Base-by-base conservation (phyloP, 352 stramenopile species). In the Phytopythium cucurbitacearum region DNA sequence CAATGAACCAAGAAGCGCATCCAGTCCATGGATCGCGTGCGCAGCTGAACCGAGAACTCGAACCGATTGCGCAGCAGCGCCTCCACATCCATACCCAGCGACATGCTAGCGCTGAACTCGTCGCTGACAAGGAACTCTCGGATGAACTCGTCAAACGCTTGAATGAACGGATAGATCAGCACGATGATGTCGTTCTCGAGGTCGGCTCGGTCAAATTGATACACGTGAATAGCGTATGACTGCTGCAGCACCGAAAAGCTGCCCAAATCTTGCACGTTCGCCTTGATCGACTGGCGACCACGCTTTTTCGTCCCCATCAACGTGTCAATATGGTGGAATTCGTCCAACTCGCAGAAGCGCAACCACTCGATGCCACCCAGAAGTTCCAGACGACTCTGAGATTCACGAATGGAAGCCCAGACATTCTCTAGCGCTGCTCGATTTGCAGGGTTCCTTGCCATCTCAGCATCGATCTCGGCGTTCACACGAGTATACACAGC, bases 1-100 rank as follows among this genome's bases (percentile, higher is more conserved):
- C 83, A 93, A 43, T 91, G 81, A 38, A 93, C 88, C 4, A 93
- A 59, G 39, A 93, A 93, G 48, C 86, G 80, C 6, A 78, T 89
- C 83, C 80, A 93, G 43, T 91, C 80, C 12, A 93, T 75, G 0
- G 56, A 47, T 7, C 47, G 13, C 11, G 71, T 60, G 40, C 74
- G 77, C 51, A 92, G 56, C 42, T 92, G 82, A 45, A 89, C 87
- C 0, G 82, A 89, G 47, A 92, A 85, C 58, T 92, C 82, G 49
- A 82, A 90, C 11, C 82, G 78, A 45, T 88, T 67, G 28, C 78
- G 73, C 28, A 89, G 28, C 33, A 75, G 56, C 12, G 57, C 52
- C 67, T 82, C 71, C 7, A 88, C 34, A 5, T 61, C 51, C 11
- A 62, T 40, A 15, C 65, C 62, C 15, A 69, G 51, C 13, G 37